Conservation (phyloP, 176 grass and related monocot species). For the Triticum urartu region DNA sequence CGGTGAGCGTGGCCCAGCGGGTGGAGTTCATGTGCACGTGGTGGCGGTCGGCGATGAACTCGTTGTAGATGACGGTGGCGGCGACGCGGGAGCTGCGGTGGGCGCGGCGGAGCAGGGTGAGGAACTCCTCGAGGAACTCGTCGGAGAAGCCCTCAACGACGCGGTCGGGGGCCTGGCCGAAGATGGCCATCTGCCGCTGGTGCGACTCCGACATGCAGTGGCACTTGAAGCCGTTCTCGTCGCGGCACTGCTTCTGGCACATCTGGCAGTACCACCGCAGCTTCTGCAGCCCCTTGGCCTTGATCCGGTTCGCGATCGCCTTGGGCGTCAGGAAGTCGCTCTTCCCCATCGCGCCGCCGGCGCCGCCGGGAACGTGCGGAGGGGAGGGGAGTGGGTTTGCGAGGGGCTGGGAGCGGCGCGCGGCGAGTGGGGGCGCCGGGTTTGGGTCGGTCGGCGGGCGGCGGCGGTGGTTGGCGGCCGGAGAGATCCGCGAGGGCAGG, state of each 20-base stretch:
- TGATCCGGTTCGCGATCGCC: slow-evolving; percentile 88
- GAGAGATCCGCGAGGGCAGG: neutral
- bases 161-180: slow-evolving; percentile 75
- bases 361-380: neutral
- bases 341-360: slow-evolving; percentile 60
- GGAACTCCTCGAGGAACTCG: slow-evolving; percentile 67
- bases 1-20: slow-evolving; percentile 71
- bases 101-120: slow-evolving; percentile 65
- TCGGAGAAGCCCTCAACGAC: slow-evolving; percentile 72
- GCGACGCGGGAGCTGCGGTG: slow-evolving; percentile 82
- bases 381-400: neutral
- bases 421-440: neutral
- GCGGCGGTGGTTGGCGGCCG: neutral
- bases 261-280: slow-evolving; percentile 98
- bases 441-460: neutral
- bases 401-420: neutral
- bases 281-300: slow-evolving; percentile 92
- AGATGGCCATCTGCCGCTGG: slow-evolving; percentile 97
- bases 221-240: slow-evolving; percentile 97
- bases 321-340: slow-evolving; percentile 80
- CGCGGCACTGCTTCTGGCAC: slow-evolving; percentile 94
- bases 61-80: slow-evolving; percentile 88
- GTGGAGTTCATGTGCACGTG: slow-evolving; percentile 94
- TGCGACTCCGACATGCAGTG: slow-evolving; percentile 93
- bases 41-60: slow-evolving; percentile 69